Evolutionary conservation across 805 yeast genomes (phyloP).

Genomic region (Suhomyces sp.): DNA sequence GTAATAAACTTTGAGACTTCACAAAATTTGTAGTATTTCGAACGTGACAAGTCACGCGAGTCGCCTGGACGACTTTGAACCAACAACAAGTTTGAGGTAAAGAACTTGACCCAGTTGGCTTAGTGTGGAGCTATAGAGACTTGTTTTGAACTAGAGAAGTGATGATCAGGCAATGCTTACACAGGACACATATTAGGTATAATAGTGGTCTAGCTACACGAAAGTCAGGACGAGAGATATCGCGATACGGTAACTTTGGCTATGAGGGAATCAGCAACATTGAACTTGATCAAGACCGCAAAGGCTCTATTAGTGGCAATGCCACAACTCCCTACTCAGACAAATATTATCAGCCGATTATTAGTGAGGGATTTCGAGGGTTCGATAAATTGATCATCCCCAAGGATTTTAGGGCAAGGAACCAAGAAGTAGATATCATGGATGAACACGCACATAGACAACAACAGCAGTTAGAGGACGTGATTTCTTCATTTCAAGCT

Average conservation of each 20-base stretch:
- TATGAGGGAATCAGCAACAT: conserved; percentile 3
- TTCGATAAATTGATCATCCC: conserved; percentile 21
- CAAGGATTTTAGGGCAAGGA: conserved; percentile 12
- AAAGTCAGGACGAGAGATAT: not conserved
- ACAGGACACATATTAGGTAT: conserved; percentile 8
- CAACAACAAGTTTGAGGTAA: not conserved
- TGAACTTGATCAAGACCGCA: not conserved
- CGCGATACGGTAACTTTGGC: conserved; percentile 1
- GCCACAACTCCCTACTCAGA: conserved; percentile 23
- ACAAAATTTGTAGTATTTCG: not conserved
- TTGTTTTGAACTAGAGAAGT: not conserved
- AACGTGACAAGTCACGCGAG: conserved; percentile 5
- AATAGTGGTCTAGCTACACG: conserved; percentile 4
- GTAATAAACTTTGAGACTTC: not conserved
- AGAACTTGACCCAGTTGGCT: too few relatives aligned
- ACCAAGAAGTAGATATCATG: conserved; percentile 13
- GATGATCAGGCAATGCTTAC: conserved; percentile 11
- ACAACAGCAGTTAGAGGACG: conserved; percentile 44
- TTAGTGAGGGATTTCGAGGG: conserved; percentile 25
- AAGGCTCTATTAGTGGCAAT: not conserved
- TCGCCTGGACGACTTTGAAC: conserved; percentile 1
- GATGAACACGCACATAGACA: conserved; percentile 7
- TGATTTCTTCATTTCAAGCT: conserved; percentile 61
- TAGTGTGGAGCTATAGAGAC: too few relatives aligned
- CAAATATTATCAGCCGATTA: conserved; percentile 25